Base-by-base conservation (phyloP, 1,139 yeast genomes). In the Zygosaccharomyces sapae region DNA sequence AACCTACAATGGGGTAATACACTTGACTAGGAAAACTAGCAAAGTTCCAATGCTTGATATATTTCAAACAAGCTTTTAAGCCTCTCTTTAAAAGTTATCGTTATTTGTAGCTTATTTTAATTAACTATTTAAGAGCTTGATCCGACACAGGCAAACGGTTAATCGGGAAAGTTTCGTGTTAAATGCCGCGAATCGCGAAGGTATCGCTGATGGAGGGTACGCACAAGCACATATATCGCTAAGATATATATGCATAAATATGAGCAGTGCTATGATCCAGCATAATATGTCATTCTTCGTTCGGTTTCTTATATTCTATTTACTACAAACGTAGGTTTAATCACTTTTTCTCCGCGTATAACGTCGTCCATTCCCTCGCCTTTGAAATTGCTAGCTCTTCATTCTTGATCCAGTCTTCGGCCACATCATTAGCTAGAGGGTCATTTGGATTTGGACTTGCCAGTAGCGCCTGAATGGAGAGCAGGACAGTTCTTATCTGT, bases 381-480 rank as follows among this genome's bases (percentile, higher is more conserved):
- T 86, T 89, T 25, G 72, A 77, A 47, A 88, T 82, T 19, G 97
- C 97, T 53, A 74, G 75, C 46, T 76, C 73, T 67, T 89, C 95
- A 61, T 92, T 81, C 55, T 80, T 84, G 63, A 90, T 86, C 97
- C 98, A 92, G 58, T 85, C 92, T 57, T 88, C 90, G 2, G 98
- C 98, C 37, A 92, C 98, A 58, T 92, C 98, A 62, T 92, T 92
- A 29, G 97, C 97, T 55, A 94, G 75, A 1, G 98, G 99, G 69
- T 92, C 99, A 66, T 92, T 96, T 39, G 99, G 98, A 61, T 92
- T 94, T 7, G 99, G 98, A 3, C 96, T 90, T 1, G 96, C 96
- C 47, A 92, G 72, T 49, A 92, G 72, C 0, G 98, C 97, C 68
- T 94, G 98, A 52, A 92, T 86, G 13, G 96, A 86, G 50, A 94